Evolutionary conservation across 495 filamentous ascomycete species (phyloP).

Genomic region (Neurospora sp.): DNA sequence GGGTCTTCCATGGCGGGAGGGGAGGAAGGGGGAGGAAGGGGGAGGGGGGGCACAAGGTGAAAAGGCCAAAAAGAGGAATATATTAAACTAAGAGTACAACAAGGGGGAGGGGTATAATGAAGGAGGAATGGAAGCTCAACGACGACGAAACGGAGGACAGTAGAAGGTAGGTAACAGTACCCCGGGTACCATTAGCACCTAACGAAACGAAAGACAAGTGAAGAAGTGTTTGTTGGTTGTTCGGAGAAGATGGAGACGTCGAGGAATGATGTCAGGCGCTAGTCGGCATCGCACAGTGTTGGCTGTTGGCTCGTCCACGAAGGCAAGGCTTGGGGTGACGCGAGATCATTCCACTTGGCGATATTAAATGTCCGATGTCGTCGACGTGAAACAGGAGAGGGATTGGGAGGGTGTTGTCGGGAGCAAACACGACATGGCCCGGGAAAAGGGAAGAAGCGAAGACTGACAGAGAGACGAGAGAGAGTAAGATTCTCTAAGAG

Average conservation of each 20-base stretch:
- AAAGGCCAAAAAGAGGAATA: neutral
- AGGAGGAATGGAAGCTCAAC: neutral
- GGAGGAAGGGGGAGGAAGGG: neutral
- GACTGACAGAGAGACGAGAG: neutral
- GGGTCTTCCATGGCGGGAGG: slow-evolving; percentile 11
- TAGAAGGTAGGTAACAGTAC: neutral
- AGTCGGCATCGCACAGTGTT: neutral
- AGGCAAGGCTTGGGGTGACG: neutral
- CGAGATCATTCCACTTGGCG: neutral
- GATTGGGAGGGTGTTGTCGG: neutral
- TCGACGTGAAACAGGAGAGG: neutral
- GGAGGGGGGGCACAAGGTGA: neutral
- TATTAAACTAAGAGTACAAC: neutral
- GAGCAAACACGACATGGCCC: neutral
- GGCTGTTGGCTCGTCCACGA: neutral
- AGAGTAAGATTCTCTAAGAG: neutral
- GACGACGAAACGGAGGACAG: neutral
- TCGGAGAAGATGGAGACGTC: neutral
- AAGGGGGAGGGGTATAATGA: neutral
- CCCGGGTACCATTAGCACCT: neutral
- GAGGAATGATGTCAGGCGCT: neutral
- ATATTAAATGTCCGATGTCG: neutral
- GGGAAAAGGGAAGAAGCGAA: neutral
- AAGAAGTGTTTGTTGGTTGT: neutral
- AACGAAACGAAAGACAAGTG: neutral